Conservation (phyloP, 495 filamentous ascomycete species). For the Barbatosphaeria neglecta region DNA sequence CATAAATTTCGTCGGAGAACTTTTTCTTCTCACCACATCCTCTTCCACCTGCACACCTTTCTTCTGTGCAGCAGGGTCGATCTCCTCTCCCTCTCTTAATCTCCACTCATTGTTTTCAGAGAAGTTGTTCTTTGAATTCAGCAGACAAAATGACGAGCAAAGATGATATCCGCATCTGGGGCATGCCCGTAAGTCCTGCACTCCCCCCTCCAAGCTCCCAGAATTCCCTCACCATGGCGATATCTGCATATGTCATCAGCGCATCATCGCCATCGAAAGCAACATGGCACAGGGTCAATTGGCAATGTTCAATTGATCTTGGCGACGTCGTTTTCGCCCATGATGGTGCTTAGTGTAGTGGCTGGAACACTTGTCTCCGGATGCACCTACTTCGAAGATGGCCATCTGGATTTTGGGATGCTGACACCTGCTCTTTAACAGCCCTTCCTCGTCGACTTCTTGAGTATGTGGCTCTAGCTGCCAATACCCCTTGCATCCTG, state of each 20-base stretch:
- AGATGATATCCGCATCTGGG: slow-evolving; percentile 48
- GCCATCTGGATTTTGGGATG: not conserved
- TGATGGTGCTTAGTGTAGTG: too few relatives aligned
- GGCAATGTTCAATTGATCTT: not conserved
- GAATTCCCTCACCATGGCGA: slow-evolving; percentile 19
- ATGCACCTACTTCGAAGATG: too few relatives aligned
- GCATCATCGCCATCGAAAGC: not conserved
- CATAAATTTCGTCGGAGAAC: slow-evolving; percentile 9
- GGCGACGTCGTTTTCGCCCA: not conserved
- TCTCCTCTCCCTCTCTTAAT: slow-evolving; percentile 22
- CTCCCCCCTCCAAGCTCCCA: slow-evolving; percentile 3
- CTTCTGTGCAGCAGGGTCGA: slow-evolving; percentile 24
- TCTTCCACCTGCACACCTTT: slow-evolving; percentile 17
- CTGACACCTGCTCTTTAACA: slow-evolving; percentile 23
- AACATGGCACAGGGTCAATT: not conserved
- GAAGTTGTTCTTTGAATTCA: slow-evolving; percentile 33
- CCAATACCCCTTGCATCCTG: not conserved
- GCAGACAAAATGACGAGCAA: slow-evolving; percentile 50
- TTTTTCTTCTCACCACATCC: slow-evolving; percentile 8
- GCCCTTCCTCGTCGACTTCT: slow-evolving; percentile 81
- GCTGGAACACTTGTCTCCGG: too few relatives aligned
- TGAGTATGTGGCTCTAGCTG: slow-evolving; percentile 74
- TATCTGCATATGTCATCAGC: not conserved
- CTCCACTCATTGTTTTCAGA: slow-evolving; percentile 35
- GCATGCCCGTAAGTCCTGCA: slow-evolving; percentile 65